Conservation (phyloP, 345 rosid species). For the Sonneratia alba region DNA sequence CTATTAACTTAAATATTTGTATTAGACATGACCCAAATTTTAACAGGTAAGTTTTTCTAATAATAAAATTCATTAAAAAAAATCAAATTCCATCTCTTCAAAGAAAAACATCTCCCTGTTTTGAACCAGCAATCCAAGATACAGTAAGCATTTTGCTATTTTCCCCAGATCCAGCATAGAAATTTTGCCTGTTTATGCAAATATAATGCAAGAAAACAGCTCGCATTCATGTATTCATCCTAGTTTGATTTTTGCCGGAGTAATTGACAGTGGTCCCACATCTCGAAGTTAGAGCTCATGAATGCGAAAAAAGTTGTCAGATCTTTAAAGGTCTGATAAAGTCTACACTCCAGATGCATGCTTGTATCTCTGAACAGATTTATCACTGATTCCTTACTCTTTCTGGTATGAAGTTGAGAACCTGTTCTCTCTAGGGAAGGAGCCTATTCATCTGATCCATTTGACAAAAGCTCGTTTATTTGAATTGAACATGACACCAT, state of each 20-base stretch:
- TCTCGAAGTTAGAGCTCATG: neutral
- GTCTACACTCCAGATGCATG: neutral
- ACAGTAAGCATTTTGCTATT: neutral
- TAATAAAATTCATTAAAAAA: neutral
- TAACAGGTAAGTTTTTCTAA: neutral
- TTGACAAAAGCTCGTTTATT: neutral
- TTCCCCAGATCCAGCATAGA: neutral
- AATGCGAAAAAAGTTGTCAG: neutral
- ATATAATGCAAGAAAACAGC: neutral
- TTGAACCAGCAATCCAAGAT: neutral
- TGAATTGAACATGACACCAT: neutral
- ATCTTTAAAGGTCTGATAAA: too few relatives aligned
- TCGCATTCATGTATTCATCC: neutral
- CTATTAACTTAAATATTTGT: too few relatives aligned
- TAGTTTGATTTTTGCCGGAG: too few relatives aligned
- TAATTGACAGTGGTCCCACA: too few relatives aligned
- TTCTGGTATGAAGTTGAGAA: too few relatives aligned
- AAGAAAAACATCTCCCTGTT: neutral
- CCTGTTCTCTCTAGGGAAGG: neutral
- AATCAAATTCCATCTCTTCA: neutral
- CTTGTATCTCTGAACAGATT: neutral
- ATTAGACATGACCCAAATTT: too few relatives aligned
- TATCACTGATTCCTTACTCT: too few relatives aligned
- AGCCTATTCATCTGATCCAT: neutral
- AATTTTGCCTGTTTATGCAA: neutral